These are phyloP conservation scores for Pseudophaeomoniella oleicola DNA, from an alignment of 2,329 filamentous ascomycete species.

Conservation along the genomic window DNA sequence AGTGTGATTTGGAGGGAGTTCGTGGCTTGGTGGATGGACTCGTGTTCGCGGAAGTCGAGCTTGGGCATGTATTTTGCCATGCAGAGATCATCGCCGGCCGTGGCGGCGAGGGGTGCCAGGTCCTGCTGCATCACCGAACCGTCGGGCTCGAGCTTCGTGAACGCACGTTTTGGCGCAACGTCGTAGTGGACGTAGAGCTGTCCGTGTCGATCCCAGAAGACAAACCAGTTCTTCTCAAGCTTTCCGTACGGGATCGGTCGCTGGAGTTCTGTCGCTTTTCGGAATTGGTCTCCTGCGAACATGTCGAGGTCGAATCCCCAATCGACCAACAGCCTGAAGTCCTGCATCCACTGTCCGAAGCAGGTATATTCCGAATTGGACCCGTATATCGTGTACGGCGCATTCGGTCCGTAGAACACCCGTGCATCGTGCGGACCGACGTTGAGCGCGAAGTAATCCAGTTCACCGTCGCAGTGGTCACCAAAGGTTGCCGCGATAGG, in stretches of 20 bases:
- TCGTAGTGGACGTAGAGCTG: constrained; percentile 38
- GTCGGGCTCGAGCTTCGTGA: constrained; percentile 29
- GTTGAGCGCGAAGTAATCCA: constrained; percentile 27
- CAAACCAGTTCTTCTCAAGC: constrained; percentile 49
- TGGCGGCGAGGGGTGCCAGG: constrained; percentile 23
- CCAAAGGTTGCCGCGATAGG: constrained; percentile 32
- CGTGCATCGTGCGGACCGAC: constrained; percentile 44
- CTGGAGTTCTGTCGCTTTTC: constrained; percentile 36
- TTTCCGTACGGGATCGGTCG: constrained; percentile 28
- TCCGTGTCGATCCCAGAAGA: constrained; percentile 40
- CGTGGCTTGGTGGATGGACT: constrained; percentile 44
- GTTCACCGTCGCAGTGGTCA: constrained; percentile 30
- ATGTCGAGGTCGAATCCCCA: constrained; percentile 20
- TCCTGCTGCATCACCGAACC: constrained; percentile 35
- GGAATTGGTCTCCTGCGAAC: constrained; percentile 22
- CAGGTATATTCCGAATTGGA: constrained; percentile 41
- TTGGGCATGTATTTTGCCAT: constrained; percentile 31
- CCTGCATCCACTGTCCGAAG: constrained; percentile 42
- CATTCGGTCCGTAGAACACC: constrained; percentile 39
- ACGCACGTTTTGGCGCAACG: constrained; percentile 33
- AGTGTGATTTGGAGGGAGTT: constrained; percentile 43
- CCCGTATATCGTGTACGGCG: constrained; percentile 38
- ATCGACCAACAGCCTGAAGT: constrained; percentile 35
- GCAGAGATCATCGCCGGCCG: constrained; percentile 28
- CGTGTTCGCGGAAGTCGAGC: constrained; percentile 15